Conservation (phyloP, 441 rosid genomes). For the Viola pubescens region DNA sequence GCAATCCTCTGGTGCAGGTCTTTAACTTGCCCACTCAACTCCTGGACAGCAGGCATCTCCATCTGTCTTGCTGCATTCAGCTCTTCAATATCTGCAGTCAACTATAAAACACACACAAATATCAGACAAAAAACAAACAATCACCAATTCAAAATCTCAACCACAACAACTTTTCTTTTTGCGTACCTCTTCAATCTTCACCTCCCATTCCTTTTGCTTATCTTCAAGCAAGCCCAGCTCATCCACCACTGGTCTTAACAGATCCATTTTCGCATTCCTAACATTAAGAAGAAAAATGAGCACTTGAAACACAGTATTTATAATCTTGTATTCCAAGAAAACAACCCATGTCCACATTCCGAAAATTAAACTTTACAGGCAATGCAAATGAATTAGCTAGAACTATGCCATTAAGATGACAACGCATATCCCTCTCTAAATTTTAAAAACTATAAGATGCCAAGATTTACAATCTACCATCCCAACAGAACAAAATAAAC, state of each 20-base stretch:
- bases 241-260: slow-evolving; percentile 38
- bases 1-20: slow-evolving; percentile 51
- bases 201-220: slow-evolving; percentile 55
- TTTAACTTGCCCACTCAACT: slow-evolving; percentile 47
- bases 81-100: slow-evolving; percentile 63
- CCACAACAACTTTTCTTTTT: slow-evolving; percentile 8
- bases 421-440: too few species aligned
- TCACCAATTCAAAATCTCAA: background rate
- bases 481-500: too few species aligned
- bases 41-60: slow-evolving; percentile 67
- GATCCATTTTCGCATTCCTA: slow-evolving; percentile 65
- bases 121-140: slow-evolving; percentile 9
- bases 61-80: slow-evolving; percentile 53
- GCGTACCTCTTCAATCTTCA: slow-evolving; percentile 54
- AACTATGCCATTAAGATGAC: too few species aligned
- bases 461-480: too few species aligned
- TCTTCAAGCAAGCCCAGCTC: slow-evolving; percentile 58
- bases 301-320: too few species aligned
- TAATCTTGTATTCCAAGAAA: too few species aligned
- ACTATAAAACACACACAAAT: slow-evolving; percentile 28
- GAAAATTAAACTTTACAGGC: too few species aligned
- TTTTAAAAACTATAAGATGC: too few species aligned
- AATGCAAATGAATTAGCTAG: too few species aligned
- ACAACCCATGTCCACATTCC: too few species aligned
- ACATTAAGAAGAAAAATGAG: too few species aligned